These are phyloP conservation scores for Carex kokanica DNA, from an alignment of 176 grass and related monocot genomes.

Conservation along the genomic window DNA sequence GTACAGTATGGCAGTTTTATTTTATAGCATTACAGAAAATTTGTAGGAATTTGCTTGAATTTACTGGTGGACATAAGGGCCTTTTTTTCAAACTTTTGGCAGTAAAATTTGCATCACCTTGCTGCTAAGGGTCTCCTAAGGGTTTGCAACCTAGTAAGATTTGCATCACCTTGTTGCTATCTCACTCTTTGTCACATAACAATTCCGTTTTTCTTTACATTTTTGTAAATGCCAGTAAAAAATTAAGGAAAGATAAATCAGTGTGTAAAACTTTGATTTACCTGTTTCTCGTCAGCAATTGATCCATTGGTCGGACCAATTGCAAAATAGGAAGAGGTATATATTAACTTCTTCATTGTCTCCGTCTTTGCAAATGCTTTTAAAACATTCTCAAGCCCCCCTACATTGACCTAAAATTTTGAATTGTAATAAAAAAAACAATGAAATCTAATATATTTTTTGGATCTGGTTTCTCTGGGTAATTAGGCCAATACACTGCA, in stretches of 20 bases:
- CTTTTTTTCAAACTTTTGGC: not conserved
- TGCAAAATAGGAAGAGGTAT: constrained; percentile 85
- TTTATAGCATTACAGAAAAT: not conserved
- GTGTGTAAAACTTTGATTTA: constrained; percentile 12
- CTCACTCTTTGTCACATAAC: not conserved
- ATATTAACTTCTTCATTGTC: constrained; percentile 74
- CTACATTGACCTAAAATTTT: constrained; percentile 65
- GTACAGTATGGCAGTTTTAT: not conserved
- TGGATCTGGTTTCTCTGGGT: not conserved
- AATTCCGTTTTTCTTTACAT: not conserved
- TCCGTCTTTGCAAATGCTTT: constrained; percentile 47
- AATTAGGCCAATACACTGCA: not conserved
- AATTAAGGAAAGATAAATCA: not conserved
- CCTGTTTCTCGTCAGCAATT: constrained; percentile 87
- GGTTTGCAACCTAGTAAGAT: not conserved
- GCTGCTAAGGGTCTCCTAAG: too few species aligned
- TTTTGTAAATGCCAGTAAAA: not conserved
- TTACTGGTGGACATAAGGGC: not conserved
- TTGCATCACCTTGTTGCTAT: not conserved
- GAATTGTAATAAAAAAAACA: not conserved
- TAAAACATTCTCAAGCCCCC: constrained; percentile 77
- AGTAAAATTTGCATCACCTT: too few species aligned
- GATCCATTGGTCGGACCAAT: constrained; percentile 72
- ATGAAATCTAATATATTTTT: not conserved
- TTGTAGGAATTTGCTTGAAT: not conserved